Percentiles rank a stretch among this genome's conserved stretches.
Conservation (phyloP, 2,329 filamentous ascomycete species). For the Colletotrichum shisoi region DNA sequence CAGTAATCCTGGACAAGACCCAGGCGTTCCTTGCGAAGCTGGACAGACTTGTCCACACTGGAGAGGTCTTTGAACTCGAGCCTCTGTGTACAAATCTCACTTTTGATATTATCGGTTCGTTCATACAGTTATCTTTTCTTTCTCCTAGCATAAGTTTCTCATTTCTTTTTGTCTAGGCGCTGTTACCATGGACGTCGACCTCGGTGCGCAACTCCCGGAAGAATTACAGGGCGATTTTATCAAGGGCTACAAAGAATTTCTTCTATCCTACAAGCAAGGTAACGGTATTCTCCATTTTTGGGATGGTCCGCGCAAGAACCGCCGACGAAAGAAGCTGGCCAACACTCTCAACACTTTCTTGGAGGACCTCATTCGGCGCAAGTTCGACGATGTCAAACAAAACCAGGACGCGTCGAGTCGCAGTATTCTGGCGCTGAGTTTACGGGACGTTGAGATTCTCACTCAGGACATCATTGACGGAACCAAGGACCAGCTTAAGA, state of each 20-base stretch:
- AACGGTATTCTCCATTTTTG: constrained; percentile 41
- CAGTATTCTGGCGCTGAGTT: constrained; percentile 48
- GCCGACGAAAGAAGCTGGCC: constrained; percentile 40
- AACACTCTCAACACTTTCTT: constrained; percentile 43
- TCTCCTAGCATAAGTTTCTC: neutral
- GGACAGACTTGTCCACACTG: constrained; percentile 14
- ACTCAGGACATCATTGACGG: constrained; percentile 44
- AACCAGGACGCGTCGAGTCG: constrained; percentile 40
- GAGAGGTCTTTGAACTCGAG: constrained; percentile 40
- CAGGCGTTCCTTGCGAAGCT: constrained; percentile 43
- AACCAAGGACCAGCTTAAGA: constrained; percentile 50
- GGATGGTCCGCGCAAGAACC: constrained; percentile 37
- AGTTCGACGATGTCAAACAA: constrained; percentile 38
- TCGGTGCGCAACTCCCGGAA: constrained; percentile 46
- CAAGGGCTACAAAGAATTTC: constrained; percentile 44
- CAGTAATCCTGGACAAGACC: constrained; percentile 49
- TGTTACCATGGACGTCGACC: constrained; percentile 49
- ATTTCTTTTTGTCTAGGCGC: constrained; percentile 40
- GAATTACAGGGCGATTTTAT: constrained; percentile 45
- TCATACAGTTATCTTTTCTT: fast-evolving
- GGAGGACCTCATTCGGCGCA: constrained; percentile 42
- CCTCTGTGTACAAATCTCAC: constrained; percentile 46
- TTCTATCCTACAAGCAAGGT: constrained; percentile 41
- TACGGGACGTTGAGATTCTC: constrained; percentile 45
- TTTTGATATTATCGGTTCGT: constrained; percentile 50